Conservation (phyloP, 2,329 filamentous ascomycete genomes). For the Chaetomium globosum region DNA sequence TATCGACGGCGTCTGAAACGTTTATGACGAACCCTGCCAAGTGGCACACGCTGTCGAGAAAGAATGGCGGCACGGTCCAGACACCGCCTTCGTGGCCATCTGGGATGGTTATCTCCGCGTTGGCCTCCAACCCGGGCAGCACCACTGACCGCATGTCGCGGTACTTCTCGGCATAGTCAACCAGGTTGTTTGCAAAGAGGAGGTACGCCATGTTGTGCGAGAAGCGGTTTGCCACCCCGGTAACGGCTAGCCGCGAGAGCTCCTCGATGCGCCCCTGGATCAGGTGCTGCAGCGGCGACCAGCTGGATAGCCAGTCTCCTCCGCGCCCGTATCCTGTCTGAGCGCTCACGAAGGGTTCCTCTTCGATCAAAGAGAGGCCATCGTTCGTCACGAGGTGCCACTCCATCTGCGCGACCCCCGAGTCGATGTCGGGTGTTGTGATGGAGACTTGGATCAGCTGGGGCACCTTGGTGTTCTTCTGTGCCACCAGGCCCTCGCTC, state of each 20-base stretch:
- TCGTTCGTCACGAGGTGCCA: constrained; percentile 45
- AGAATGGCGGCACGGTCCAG: not conserved
- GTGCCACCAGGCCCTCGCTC: constrained; percentile 40
- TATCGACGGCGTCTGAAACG: not conserved
- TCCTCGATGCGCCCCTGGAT: constrained; percentile 53
- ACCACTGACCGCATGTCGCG: not conserved
- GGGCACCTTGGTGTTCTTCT: constrained; percentile 38
- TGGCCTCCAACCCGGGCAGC: not conserved
- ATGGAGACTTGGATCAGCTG: constrained; percentile 42
- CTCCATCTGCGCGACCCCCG: constrained; percentile 49
- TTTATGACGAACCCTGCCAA: not conserved
- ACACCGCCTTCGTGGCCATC: not conserved
- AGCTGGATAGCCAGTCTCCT: constrained; percentile 56
- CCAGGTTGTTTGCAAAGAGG: not conserved
- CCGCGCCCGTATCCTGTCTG: constrained; percentile 52
- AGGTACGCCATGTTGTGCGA: constrained; percentile 4
- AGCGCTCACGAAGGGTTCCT: constrained; percentile 51
- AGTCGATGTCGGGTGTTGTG: constrained; percentile 48
- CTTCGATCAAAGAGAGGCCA: constrained; percentile 32
- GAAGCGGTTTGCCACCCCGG: not conserved
- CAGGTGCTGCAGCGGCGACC: constrained; percentile 60
- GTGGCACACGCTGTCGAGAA: not conserved
- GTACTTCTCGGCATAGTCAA: not conserved
- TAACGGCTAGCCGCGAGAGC: constrained; percentile 25
- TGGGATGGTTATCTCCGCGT: not conserved